Base-by-base conservation (phyloP, 2,329 filamentous ascomycete species). In the Botrytis tulipae region DNA sequence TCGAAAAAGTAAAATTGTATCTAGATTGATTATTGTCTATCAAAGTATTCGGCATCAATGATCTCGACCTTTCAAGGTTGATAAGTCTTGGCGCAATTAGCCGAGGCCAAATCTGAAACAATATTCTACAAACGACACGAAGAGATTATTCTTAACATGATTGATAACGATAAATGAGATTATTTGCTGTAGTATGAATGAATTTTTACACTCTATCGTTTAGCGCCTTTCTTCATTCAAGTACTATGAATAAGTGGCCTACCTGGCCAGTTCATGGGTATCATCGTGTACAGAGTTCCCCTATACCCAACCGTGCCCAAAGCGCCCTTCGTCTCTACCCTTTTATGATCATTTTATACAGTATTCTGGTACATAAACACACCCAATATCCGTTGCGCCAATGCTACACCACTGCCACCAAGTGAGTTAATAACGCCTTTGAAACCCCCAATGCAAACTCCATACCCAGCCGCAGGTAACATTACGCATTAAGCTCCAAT, bases 201-300 rank as follows among this genome's bases (percentile, higher is more conserved):
- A 10, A 44, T 1, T 54, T 25, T 54, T 44, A 59, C 16, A 25
- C 7, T 57, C 37, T n/a, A 42, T 40, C 16, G 5, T 22, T 37
- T 20, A 29, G 51, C 48, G 32, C 42, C 37, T 42, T 42, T 32
- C 66, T 57, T 69, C 25, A 25, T 44, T 32, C 35, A 42, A 69
- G 54, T 42, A 48, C 48, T 69, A 57, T 57, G 40, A 32, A 69
- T 32, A 57, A 69, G 10, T 69, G 66, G 51, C 51, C 48, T 59
- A 57, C 10, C 65, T 22, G 51, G 48, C 71, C 48, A 59, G n/a
- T 69, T 44, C 40, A 68, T 69, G 78, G 78, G 78, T 80, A 80
- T 80, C 78, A 75, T 78, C 75, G 74, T 73, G 74, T 75, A 76
- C 72, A 77, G 71, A 73, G 32, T 75, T 69, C 71, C 35, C 35